phyloP scores from a whole-genome alignment of 108 stramenopile genomes.

The Thalassiosira profunda region DNA sequence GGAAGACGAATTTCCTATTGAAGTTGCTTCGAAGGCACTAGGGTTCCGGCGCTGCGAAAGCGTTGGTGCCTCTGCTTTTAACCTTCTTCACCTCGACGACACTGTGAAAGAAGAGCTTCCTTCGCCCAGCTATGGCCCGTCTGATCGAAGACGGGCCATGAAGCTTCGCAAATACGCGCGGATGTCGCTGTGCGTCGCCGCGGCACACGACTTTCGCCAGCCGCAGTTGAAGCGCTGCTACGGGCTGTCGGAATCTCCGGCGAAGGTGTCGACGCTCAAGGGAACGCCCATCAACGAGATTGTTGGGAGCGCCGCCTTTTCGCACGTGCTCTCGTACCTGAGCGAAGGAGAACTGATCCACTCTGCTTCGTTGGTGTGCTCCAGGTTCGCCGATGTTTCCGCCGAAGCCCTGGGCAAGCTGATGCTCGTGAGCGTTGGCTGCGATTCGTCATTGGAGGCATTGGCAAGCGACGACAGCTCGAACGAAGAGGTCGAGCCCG shows the following conservation, averaged over 20 bases:
- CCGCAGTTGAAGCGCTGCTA: conserved; percentile 18
- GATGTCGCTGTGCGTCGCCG: conserved; percentile 39
- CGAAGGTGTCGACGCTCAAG: conserved; percentile 5
- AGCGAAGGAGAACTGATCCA: conserved; percentile 66
- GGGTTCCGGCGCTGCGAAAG: conserved; percentile 28
- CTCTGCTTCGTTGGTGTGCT: conserved; percentile 66
- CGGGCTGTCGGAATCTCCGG: conserved; percentile 26
- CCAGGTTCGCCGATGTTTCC: conserved; percentile 78
- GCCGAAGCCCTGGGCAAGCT: conserved; percentile 69
- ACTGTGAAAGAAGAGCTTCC: background rate
- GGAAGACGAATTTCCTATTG: background rate
- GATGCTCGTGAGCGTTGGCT: conserved; percentile 80
- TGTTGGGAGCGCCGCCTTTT: conserved; percentile 13
- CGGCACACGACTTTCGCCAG: conserved; percentile 27
- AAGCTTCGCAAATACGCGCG: conserved; percentile 44
- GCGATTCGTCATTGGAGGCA: conserved; percentile 35
- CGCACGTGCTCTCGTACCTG: conserved; percentile 65
- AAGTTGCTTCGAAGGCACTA: conserved; percentile 1
- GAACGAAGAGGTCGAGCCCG: conserved; percentile 37
- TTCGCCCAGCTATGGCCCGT: background rate
- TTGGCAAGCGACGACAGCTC: conserved; percentile 37
- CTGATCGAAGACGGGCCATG: conserved; percentile 14
- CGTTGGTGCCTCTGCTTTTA: conserved; percentile 38
- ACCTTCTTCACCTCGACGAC: conserved; percentile 44
- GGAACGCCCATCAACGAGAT: conserved; percentile 2